phyloP scores from a whole-genome alignment of 345 rosid genomes.

The Turnera subulata region DNA sequence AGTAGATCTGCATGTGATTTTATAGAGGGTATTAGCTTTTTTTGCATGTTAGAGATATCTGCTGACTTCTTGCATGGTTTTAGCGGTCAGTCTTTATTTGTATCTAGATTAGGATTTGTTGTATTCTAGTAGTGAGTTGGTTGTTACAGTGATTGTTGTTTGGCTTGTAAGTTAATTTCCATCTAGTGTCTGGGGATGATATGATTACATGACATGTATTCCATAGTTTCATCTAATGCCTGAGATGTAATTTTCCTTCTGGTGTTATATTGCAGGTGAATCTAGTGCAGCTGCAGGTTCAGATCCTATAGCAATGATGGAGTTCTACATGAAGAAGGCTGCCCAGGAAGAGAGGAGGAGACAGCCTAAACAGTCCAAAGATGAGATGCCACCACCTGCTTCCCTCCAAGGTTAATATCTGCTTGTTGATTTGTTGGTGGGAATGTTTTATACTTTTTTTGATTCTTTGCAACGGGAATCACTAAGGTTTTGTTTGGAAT shows the following conservation, averaged over 20 bases:
- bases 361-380: constrained; percentile 92
- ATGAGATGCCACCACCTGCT: constrained; percentile 98
- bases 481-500: constrained; percentile 11
- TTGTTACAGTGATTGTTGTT: too few species aligned
- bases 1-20: too few species aligned
- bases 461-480: constrained; percentile 14
- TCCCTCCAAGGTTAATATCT: constrained; percentile 69
- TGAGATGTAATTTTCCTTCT: constrained; percentile 2
- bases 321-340: constrained; percentile 95
- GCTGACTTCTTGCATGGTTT: too few species aligned
- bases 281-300: constrained; percentile 32
- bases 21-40: too few species aligned
- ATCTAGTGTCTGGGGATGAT: not conserved
- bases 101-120: too few species aligned
- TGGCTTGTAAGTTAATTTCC: too few species aligned
- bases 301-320: constrained; percentile 98
- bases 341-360: constrained; percentile 90
- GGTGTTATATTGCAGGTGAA: constrained; percentile 15
- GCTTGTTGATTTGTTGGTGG: constrained; percentile 1
- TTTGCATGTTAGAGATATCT: too few species aligned
- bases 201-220: not conserved
- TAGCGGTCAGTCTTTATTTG: too few species aligned
- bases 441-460: not conserved
- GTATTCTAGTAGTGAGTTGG: too few species aligned
- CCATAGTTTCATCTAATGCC: not conserved